Percentiles rank a stretch among this genome's conserved stretches.
These are phyloP conservation scores for Penicillium vulpinum DNA, from an alignment of 2,329 filamentous ascomycete genomes.

Conservation along the genomic window DNA sequence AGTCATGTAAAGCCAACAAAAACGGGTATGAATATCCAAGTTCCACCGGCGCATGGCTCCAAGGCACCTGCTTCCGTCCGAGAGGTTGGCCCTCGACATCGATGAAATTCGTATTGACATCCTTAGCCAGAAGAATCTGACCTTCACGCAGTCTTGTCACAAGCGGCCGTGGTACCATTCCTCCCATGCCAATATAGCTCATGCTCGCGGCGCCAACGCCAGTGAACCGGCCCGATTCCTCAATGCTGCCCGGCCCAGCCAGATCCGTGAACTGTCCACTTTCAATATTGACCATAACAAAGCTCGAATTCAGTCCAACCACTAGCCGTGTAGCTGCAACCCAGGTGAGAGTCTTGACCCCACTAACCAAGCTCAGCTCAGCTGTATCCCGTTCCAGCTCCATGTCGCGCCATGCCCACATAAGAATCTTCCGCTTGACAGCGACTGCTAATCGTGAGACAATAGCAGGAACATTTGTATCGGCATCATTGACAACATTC, in stretches of 20 bases:
- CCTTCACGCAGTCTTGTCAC: constrained; percentile 79
- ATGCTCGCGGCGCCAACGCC: constrained; percentile 82
- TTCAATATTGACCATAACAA: constrained; percentile 82
- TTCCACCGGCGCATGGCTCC: constrained; percentile 81
- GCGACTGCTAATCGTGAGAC: constrained; percentile 89
- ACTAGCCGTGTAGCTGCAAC: constrained; percentile 82
- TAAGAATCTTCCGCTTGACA: constrained; percentile 81
- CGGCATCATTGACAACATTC: constrained; percentile 87
- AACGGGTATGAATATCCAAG: constrained; percentile 98
- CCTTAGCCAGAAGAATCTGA: constrained; percentile 90
- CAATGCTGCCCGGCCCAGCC: constrained; percentile 70
- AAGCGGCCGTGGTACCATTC: constrained; percentile 87
- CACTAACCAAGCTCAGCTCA: constrained; percentile 78
- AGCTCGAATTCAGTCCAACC: constrained; percentile 87
- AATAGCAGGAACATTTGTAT: constrained; percentile 86
- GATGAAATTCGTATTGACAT: constrained; percentile 93
- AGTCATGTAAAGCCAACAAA: constrained; percentile 79
- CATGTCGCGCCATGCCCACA: constrained; percentile 97
- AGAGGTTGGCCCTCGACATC: constrained; percentile 78
- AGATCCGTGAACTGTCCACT: constrained; percentile 75
- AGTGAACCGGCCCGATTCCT: constrained; percentile 74
- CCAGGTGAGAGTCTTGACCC: constrained; percentile 89
- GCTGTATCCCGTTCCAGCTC: constrained; percentile 71
- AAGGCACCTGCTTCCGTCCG: constrained; percentile 86
- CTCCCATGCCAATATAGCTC: constrained; percentile 94